Base-by-base conservation (phyloP, 1,284 basidiomycete species). In the Xanthoconium separans region DNA sequence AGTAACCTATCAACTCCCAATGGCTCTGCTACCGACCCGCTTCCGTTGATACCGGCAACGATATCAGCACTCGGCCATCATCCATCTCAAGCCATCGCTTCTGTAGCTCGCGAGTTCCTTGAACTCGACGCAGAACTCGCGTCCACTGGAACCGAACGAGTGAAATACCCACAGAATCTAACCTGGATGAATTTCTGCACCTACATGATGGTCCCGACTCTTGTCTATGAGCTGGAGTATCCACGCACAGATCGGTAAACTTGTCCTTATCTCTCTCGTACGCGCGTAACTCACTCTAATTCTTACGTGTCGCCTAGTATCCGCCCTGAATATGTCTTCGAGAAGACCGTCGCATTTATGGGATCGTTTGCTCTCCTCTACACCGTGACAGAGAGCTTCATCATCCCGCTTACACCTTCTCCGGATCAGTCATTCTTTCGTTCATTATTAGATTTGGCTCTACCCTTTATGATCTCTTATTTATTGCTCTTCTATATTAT, bases 181-280 rank as follows among this genome's bases (percentile, higher is more conserved):
- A 89, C 87, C 0, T 82, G 85, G 64, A 82, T 79, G 65, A 91
- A 95, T 72, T 99, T 97, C 68, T 82, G 84, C 44, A 84, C 91
- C 51, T 99, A 96, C 71, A 84, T 93, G 71, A 75, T 96, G 47
- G 87, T 95, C 44, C 96, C 97, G 11, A 93, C 94, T 0, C 79
- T 99, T 45, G 94, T 98, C 6, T 99, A 99, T 69, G 93, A 98
- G 68, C 79, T 99, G 47, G 95, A 97, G 70, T 99, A 97, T 70
- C 96, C 96, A 6, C 77, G 95, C 41, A 97, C 94, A 2, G 84
- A 91, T 27, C 76, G 78, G 89, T 91, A 64, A 51, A 81, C 68
- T 42, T n/a, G 5, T 20, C 33, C 20, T 20, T 16, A n/a, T 41
- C 40, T 41, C 43, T 24, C 34, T 22, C 36, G 30, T 30, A 12